These are phyloP conservation scores for Trichophyton verrucosum DNA, from an alignment of 2,329 filamentous ascomycete genomes.

Conservation along the genomic window DNA sequence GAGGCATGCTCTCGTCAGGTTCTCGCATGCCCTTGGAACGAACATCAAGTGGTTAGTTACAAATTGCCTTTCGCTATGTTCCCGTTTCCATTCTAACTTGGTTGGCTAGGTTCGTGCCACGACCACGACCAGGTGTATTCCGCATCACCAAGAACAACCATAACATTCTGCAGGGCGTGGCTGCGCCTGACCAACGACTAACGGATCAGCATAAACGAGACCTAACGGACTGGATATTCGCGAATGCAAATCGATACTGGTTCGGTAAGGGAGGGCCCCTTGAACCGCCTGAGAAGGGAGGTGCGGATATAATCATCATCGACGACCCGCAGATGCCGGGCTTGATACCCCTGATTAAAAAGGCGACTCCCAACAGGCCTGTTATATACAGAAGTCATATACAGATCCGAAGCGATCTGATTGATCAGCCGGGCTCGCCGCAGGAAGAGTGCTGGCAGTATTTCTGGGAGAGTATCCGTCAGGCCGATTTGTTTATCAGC, in stretches of 20 bases:
- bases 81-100: no score
- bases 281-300: conserved; percentile 51
- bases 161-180: conserved; percentile 76
- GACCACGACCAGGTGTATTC: conserved; percentile 67
- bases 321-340: conserved; percentile 79
- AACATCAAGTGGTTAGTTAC: conserved; percentile 57
- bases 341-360: conserved; percentile 63
- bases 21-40: conserved; percentile 53
- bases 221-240: conserved; percentile 59
- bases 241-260: conserved; percentile 68
- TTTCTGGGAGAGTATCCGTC: conserved; percentile 58
- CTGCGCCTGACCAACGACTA: conserved; percentile 51
- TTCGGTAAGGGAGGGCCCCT: conserved; percentile 55
- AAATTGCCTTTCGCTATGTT: no score
- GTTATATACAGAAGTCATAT: conserved; percentile 75
- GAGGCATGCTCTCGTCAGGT: conserved; percentile 65
- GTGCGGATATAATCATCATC: conserved; percentile 64
- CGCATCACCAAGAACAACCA: conserved; percentile 77
- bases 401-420: conserved; percentile 64
- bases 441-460: conserved; percentile 64
- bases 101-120: conserved; percentile 51
- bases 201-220: conserved; percentile 47
- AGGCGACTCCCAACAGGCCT: conserved; percentile 56
- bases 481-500: conserved; percentile 67
- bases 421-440: conserved; percentile 49